phyloP scores from a whole-genome alignment of 495 filamentous ascomycete species.

The Hypomontagnella submonticulosa region DNA sequence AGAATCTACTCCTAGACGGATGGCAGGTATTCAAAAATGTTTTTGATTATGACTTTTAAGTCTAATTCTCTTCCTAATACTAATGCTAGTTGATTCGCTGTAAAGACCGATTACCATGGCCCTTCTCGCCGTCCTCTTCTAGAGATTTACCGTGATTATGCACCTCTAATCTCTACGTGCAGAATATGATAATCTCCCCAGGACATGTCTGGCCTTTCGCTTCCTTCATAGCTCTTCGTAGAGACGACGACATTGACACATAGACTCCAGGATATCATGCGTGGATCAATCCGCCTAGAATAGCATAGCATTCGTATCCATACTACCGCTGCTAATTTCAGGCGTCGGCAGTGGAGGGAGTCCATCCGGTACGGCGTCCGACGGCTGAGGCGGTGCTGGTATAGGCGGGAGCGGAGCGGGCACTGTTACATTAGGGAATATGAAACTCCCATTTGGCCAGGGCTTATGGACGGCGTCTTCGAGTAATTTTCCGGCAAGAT shows the following conservation, averaged over 20 bases:
- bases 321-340: not conserved
- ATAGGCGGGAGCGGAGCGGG: slow-evolving; percentile 15
- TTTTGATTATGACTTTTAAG: not conserved
- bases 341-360: slow-evolving; percentile 27
- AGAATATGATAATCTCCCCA: no score
- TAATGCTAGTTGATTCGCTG: not conserved
- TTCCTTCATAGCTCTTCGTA: no score
- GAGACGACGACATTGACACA: no score
- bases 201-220: no score
- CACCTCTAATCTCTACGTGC: slow-evolving; percentile 31
- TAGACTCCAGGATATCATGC: no score
- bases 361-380: slow-evolving; percentile 14
- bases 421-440: slow-evolving; percentile 34
- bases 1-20: not conserved
- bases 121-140: slow-evolving; percentile 1
- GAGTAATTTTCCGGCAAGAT: slow-evolving; percentile 41
- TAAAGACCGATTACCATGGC: slow-evolving; percentile 1
- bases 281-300: no score
- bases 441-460: slow-evolving; percentile 43
- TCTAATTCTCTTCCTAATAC: not conserved
- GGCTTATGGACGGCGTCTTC: slow-evolving; percentile 31
- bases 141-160: slow-evolving; percentile 16
- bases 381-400: slow-evolving; percentile 25
- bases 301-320: not conserved
- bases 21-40: not conserved